phyloP scores from a whole-genome alignment of 768 basidiomycete genomes.

The Galerina marginata region DNA sequence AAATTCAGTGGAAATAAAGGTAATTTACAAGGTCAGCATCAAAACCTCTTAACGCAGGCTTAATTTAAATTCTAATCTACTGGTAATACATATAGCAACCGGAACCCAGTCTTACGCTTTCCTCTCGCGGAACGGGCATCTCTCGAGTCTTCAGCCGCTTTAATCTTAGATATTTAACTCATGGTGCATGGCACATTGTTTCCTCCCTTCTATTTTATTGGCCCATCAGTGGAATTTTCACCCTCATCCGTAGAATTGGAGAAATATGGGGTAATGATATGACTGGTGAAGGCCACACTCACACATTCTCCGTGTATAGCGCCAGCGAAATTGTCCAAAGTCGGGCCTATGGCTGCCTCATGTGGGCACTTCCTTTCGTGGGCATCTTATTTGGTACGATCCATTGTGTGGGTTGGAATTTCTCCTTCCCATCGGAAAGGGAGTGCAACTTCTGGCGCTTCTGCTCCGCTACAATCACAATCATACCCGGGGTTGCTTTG shows the following conservation, averaged over 20 bases:
- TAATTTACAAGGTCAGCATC: no score
- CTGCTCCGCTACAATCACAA: conserved; percentile 15
- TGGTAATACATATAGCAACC: no score
- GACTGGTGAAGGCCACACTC: background rate
- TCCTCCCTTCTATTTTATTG: no score
- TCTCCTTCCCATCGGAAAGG: conserved; percentile 21
- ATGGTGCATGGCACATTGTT: no score
- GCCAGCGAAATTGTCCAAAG: background rate
- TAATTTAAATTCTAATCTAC: no score
- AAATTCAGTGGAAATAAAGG: no score
- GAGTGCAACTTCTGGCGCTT: conserved; percentile 26
- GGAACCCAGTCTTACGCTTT: no score
- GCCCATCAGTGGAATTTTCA: background rate
- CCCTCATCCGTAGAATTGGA: background rate
- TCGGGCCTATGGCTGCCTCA: background rate
- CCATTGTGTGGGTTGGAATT: conserved; percentile 33
- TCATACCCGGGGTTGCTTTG: background rate
- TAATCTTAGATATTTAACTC: no score
- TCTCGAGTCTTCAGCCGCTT: no score
- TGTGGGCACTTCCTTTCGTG: background rate
- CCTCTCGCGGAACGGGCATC: no score
- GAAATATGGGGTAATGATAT: background rate
- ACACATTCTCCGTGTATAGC: background rate
- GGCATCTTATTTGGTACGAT: conserved; percentile 9
- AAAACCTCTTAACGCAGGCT: no score